Evolutionary conservation across 805 yeast species (phyloP).

Genomic region (Saturnispora serradocipensis): DNA sequence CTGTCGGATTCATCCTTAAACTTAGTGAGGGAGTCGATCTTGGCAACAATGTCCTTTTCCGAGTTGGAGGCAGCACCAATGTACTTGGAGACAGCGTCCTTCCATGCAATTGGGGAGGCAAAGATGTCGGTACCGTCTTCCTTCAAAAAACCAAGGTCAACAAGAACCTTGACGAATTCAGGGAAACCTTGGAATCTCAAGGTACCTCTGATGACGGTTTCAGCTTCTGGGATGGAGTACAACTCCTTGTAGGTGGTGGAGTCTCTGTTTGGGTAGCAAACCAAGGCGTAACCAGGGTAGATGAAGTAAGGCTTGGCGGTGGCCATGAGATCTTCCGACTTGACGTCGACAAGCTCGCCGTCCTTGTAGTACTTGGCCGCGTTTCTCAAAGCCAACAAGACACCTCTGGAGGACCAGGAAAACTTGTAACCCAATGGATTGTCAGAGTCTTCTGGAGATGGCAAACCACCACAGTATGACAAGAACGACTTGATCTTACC

Average conservation of each 20-base stretch:
- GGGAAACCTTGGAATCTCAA: slow-evolving; percentile 98
- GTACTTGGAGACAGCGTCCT: slow-evolving; percentile 69
- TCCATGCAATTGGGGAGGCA: slow-evolving; percentile 63
- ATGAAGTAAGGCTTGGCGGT: slow-evolving; percentile 91
- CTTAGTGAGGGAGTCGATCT: slow-evolving; percentile 67
- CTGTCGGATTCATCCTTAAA: slow-evolving; percentile 78
- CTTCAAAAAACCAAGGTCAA: slow-evolving; percentile 84
- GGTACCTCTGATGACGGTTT: slow-evolving; percentile 94
- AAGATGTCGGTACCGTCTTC: slow-evolving; percentile 62
- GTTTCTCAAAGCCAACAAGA: slow-evolving; percentile 89
- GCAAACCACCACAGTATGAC: slow-evolving; percentile 98
- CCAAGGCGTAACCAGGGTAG: slow-evolving; percentile 92
- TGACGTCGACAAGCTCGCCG: slow-evolving; percentile 71
- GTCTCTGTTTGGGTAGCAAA: slow-evolving; percentile 96
- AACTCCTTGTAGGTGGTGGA: slow-evolving; percentile 89
- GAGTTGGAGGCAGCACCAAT: slow-evolving; percentile 64
- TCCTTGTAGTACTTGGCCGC: slow-evolving; percentile 82
- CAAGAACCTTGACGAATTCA: slow-evolving; percentile 90
- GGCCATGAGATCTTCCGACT: slow-evolving; percentile 89
- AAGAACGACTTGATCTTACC: slow-evolving; percentile 93
- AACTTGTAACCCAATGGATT: slow-evolving; percentile 98
- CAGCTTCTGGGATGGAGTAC: slow-evolving; percentile 93
- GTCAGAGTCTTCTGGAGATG: slow-evolving; percentile 96
- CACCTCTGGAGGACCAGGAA: slow-evolving; percentile 99
- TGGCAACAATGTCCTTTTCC: slow-evolving; percentile 65